phyloP scores from a whole-genome alignment of 78 protist species.

The Dictyostelium firmibasis region DNA sequence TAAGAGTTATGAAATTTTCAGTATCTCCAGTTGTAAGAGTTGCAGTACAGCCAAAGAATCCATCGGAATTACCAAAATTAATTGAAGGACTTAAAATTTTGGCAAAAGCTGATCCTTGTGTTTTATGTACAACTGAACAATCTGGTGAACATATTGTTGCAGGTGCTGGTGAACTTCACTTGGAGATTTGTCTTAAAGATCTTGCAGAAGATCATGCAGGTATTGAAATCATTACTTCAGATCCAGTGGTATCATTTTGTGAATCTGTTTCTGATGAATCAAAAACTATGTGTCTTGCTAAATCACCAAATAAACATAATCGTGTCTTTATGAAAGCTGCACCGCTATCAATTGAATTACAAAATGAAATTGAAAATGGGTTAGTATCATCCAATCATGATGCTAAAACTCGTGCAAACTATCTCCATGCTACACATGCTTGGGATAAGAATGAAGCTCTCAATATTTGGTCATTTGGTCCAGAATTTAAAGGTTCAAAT shows the following conservation, averaged over 20 bases:
- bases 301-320: slow-evolving; percentile 99
- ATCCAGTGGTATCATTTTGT: slow-evolving; percentile 98
- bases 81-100: slow-evolving; percentile 98
- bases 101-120: slow-evolving; percentile 96
- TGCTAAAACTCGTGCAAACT: slow-evolving; percentile 84
- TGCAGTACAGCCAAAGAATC: slow-evolving; percentile 98
- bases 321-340: slow-evolving; percentile 93
- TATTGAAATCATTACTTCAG: slow-evolving; percentile 91
- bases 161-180: slow-evolving; percentile 99
- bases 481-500: slow-evolving; percentile 96
- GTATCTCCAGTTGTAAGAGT: slow-evolving; percentile 99
- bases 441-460: slow-evolving; percentile 93
- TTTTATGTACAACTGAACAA: slow-evolving; percentile 84
- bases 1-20: slow-evolving; percentile 97
- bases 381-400: slow-evolving; percentile 43
- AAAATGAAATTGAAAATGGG: slow-evolving; percentile 61
- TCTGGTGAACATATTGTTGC: slow-evolving; percentile 99
- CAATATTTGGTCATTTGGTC: slow-evolving; percentile 99
- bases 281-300: slow-evolving; percentile 79
- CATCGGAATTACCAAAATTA: slow-evolving; percentile 97
- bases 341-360: slow-evolving; percentile 85
- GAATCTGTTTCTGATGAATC: slow-evolving; percentile 90
- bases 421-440: slow-evolving; percentile 87
- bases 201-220: slow-evolving; percentile 86
- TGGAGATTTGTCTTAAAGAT: slow-evolving; percentile 99